A percentile compares a stretch with the other conserved stretches of the same genome.
Evolutionary conservation across 352 stramenopile genomes (phyloP).

Genomic region (Phytopythium chamaehyphon): DNA sequence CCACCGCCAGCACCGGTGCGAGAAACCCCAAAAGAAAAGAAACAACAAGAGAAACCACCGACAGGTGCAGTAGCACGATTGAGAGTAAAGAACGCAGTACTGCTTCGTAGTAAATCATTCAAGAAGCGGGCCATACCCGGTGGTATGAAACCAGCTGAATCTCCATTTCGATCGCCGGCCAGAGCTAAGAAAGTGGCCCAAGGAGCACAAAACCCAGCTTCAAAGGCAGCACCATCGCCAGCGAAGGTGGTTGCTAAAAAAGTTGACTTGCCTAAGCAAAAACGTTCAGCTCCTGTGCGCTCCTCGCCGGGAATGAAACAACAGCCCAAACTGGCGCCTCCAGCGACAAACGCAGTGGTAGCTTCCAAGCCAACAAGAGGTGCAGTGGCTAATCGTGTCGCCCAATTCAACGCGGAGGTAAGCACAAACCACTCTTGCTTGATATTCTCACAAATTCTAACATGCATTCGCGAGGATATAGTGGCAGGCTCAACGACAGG

Average conservation of each 20-base stretch:
- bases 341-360: not conserved
- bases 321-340: not conserved
- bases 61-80: not conserved
- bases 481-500: slow-evolving; percentile 41
- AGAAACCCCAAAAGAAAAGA: not conserved
- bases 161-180: not conserved
- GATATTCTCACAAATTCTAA: not conserved
- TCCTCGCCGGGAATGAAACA: no score
- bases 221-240: not conserved
- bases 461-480: slow-evolving; percentile 6
- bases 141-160: not conserved
- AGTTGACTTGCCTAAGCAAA: no score
- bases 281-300: no score
- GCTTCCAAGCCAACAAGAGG: not conserved
- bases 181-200: slow-evolving; percentile 1
- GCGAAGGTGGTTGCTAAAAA: no score
- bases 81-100: slow-evolving; percentile 1
- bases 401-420: slow-evolving; percentile 59
- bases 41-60: not conserved
- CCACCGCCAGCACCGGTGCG: not conserved
- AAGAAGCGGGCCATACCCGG: slow-evolving; percentile 7
- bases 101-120: slow-evolving; percentile 6
- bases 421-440: not conserved
- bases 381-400: slow-evolving; percentile 27
- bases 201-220: no score